Conservation (phyloP, 2,329 filamentous ascomycete genomes). For the Talaromyces verruculosus region DNA sequence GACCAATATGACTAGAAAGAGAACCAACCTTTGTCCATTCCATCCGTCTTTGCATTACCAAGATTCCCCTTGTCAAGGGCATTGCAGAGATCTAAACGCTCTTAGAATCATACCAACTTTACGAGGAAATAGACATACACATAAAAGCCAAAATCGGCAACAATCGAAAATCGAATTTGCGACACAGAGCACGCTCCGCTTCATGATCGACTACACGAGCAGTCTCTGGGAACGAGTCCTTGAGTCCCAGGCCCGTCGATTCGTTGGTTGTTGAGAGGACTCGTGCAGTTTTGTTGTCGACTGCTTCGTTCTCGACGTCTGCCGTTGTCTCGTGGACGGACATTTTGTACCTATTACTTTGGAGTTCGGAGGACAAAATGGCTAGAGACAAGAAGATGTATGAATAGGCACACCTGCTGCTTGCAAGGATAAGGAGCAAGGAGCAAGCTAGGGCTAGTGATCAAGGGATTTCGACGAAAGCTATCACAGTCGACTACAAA, state of each 20-base stretch:
- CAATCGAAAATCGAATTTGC: slow-evolving; percentile 53
- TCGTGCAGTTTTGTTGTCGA: slow-evolving; percentile 10
- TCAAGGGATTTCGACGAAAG: background rate
- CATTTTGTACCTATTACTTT: background rate
- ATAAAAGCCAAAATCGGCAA: slow-evolving; percentile 60
- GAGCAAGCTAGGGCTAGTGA: background rate
- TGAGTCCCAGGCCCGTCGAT: background rate
- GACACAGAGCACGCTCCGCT: slow-evolving; percentile 52
- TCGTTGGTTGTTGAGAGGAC: slow-evolving; percentile 10
- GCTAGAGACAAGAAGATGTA: background rate
- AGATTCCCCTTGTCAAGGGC: slow-evolving; percentile 53
- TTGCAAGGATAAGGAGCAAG: slow-evolving; percentile 2
- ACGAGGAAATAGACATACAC: slow-evolving; percentile 40
- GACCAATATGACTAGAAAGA: background rate
- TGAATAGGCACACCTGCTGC: background rate
- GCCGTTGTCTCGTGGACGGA: slow-evolving; percentile 10
- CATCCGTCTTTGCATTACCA: slow-evolving; percentile 59
- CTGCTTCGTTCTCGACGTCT: slow-evolving; percentile 17
- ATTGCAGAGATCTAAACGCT: slow-evolving; percentile 54
- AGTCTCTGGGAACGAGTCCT: slow-evolving; percentile 29
- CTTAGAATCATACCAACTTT: background rate
- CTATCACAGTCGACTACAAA: background rate
- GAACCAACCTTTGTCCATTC: slow-evolving; percentile 42
- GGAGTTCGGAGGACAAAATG: background rate
- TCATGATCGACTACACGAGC: slow-evolving; percentile 44